Evolutionary conservation across 2,329 filamentous ascomycete genomes (phyloP).

Genomic region (Xylaria sp.): DNA sequence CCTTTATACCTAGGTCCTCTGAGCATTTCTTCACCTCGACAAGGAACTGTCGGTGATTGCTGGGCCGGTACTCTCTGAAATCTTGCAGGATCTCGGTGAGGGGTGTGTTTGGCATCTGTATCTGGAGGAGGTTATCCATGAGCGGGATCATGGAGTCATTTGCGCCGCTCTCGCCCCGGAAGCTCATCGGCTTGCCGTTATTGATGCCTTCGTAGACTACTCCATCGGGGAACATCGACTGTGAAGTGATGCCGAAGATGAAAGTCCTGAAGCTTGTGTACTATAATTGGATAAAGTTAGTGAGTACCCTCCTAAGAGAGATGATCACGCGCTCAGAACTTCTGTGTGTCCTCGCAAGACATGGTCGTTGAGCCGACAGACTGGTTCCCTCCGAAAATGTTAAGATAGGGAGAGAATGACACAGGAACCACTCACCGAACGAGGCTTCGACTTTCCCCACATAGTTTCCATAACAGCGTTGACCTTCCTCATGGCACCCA

Average conservation of each 20-base stretch:
- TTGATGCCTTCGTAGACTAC: constrained; percentile 89
- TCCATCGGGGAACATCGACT: constrained; percentile 93
- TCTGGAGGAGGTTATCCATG: constrained; percentile 85
- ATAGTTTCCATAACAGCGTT: constrained; percentile 87
- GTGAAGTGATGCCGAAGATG: constrained; percentile 94
- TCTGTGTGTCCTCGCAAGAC: neutral
- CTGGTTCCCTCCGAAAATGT: neutral
- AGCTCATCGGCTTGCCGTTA: constrained; percentile 75
- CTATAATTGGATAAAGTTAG: neutral
- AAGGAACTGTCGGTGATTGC: constrained; percentile 88
- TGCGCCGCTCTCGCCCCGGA: constrained; percentile 92
- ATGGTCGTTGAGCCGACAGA: neutral
- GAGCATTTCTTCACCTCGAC: constrained; percentile 71
- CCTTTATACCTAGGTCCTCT: constrained; percentile 63
- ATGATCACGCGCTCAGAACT: neutral
- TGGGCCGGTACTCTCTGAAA: constrained; percentile 89
- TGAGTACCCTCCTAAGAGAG: neutral
- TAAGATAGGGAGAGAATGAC: neutral
- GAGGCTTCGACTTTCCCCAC: constrained; percentile 89
- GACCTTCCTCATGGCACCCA: constrained; percentile 74
- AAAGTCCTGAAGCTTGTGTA: constrained; percentile 95
- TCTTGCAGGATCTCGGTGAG: constrained; percentile 88
- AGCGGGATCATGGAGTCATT: constrained; percentile 96
- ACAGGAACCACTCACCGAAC: constrained; percentile 56
- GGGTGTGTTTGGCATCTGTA: constrained; percentile 88